Evolutionary conservation across 148 eudicot genomes (phyloP), one percentile per base, ranked within the genome.

Genomic region (Euryodendron excelsum): DNA sequence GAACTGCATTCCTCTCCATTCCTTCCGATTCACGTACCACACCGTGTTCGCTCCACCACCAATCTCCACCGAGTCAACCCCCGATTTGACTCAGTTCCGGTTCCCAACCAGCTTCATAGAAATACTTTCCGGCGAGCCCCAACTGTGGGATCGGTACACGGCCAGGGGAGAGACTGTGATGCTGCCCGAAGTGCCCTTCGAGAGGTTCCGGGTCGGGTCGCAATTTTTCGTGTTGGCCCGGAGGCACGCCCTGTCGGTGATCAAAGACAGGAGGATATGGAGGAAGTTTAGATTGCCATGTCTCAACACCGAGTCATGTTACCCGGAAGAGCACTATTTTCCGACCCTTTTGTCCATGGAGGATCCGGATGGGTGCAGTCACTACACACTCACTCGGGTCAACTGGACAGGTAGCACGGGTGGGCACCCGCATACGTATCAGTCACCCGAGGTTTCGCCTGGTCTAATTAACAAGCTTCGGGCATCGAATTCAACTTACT

Each of bases 241-340:
- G 7, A 61, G 75, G 50, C 93, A 90, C 50, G 86, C 91, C 0
- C 27, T 84, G 59, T 70, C 48, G 77, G 87, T 90, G 36, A 74
- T 90, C 66, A 62, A 72, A 15, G 93, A 90, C 48, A 70, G 85
- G 73, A 69, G 68, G 74, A 63, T 90, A 0, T 90, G 93, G 93
- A 80, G 88, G 84, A 90, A 88, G 60, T 90, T 88, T 31, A 79
- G 75, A 61, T 5, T 88, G 65, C 89, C 93, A 0, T 90, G 93
- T 62, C 17, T 86, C 25, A 85, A 84, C 59, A 39, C 76, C 14
- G 83, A 90, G 23, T 83, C 87, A 2, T 90, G 93, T 77, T 90
- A 90, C 74, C 93, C 93, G 5, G 93, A 90, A 70, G 93, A 90
- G 80, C 91, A 90, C 66, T 90, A 90, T 81, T 90, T 90, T 64